Base-by-base conservation (phyloP, 768 basidiomycete genomes). In the Trametes meyenii region DNA sequence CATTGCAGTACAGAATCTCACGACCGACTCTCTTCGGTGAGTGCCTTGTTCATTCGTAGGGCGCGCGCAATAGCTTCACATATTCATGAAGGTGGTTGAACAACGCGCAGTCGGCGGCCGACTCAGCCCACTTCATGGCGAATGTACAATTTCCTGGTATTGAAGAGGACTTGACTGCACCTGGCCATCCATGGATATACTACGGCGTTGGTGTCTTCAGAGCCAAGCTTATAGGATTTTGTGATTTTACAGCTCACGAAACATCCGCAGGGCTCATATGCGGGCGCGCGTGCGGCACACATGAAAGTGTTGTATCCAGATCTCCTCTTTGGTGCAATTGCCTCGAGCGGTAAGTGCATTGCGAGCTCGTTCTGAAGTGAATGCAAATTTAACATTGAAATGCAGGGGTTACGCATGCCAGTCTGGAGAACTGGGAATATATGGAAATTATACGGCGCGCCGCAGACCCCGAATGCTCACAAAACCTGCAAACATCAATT, bases 221-320 rank as follows among this genome's bases (percentile, higher is more conserved):
- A 6, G 7, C 24, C 14, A 35, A 4, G 50, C 51, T 17, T 33
- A 5, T 29, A 11, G 23, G 19, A 17, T 50, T 2, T 14, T 33
- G 8, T 3, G 29, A 26, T 35, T 17, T 29, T 7, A 29, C 48
- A 3, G 2, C 3, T 14, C 16, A 10, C 23, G 12, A 10, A n/a
- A 42, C 40, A 42, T 12, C 40, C 8, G 3, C 26, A 89, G 88
- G 90, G 91, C 8, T 94, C 92, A 0, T 96, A 96, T 66, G 94
- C 94, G 11, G 96, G 96, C 61, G 96, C 95, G 8, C 87, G 95
- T 13, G 88, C 94, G 0, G 96, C 96, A 0, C 92, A 96, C 69
- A 94, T 96, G 89, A 85, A 84, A 56, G 76, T 92, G 35, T 80
- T 95, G 24, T 95, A 94, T 69, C 94, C 94, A 0, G 85, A 94